phyloP scores from a whole-genome alignment of 1,284 basidiomycete genomes.

The Papiliotrema fonsecae region DNA sequence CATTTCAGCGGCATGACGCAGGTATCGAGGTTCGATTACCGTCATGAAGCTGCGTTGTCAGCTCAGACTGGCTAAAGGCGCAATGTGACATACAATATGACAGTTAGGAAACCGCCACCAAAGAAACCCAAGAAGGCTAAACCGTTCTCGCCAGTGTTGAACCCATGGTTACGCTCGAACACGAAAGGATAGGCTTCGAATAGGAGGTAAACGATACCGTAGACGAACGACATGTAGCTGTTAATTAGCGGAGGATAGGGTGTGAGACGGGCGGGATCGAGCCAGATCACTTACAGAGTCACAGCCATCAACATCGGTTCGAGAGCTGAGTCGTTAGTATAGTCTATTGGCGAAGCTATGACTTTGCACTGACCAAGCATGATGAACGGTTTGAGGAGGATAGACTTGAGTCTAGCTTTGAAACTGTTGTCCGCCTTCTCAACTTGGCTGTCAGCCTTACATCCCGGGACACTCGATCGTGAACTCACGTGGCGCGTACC shows the following conservation, averaged over 20 bases:
- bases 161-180: constrained; percentile 49
- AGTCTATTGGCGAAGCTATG: neutral
- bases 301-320: constrained; percentile 73
- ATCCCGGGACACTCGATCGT: neutral
- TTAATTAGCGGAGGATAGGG: too few species aligned
- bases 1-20: constrained; percentile 20
- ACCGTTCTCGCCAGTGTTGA: constrained; percentile 51
- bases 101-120: constrained; percentile 42
- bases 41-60: constrained; percentile 21
- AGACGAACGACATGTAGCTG: constrained; percentile 58
- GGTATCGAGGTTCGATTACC: constrained; percentile 32
- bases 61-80: too few species aligned
- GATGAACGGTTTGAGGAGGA: constrained; percentile 58
- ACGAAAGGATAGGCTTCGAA: constrained; percentile 51
- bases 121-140: constrained; percentile 53
- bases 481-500: constrained; percentile 51
- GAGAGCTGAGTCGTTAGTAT: too few species aligned
- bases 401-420: constrained; percentile 49
- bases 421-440: constrained; percentile 24
- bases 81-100: constrained; percentile 23
- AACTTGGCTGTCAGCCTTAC: constrained; percentile 11
- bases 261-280: too few species aligned
- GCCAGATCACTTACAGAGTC: too few species aligned
- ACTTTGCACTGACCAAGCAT: constrained; percentile 51
- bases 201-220: constrained; percentile 42